Percentiles rank a stretch among this genome's conserved stretches.
These are phyloP conservation scores for Penicillium fimorum DNA, from an alignment of 495 filamentous ascomycete genomes.

Conservation along the genomic window DNA sequence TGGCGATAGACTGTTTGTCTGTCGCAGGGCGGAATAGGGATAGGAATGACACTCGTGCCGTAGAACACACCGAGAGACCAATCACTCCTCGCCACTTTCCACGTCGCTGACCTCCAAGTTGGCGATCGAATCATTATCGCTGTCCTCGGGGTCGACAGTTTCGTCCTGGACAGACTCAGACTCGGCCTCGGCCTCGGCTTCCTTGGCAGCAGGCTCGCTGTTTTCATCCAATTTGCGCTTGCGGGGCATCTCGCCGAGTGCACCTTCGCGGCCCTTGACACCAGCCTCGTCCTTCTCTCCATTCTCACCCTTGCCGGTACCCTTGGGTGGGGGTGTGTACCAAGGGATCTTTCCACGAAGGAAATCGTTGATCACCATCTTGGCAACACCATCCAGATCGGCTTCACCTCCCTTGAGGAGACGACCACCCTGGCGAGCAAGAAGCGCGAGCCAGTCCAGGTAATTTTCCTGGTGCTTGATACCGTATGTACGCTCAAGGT, in stretches of 20 bases:
- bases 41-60: constrained; percentile 10
- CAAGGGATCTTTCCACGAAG: constrained; percentile 92
- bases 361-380: constrained; percentile 95
- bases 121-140: constrained; percentile 41
- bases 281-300: constrained; percentile 50
- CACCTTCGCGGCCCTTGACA: constrained; percentile 56
- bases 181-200: constrained; percentile 25
- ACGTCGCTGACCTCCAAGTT: constrained; percentile 46
- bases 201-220: constrained; percentile 27
- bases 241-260: constrained; percentile 62
- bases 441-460: constrained; percentile 78
- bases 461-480: constrained; percentile 65
- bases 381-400: constrained; percentile 89
- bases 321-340: constrained; percentile 79
- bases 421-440: constrained; percentile 84
- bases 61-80: background rate
- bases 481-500: constrained; percentile 91
- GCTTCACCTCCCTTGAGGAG: constrained; percentile 87
- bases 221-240: constrained; percentile 53
- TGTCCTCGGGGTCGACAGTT: constrained; percentile 41
- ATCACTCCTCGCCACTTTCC: constrained; percentile 46
- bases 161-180: constrained; percentile 32
- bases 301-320: constrained; percentile 51
- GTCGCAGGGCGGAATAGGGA: constrained; percentile 1
- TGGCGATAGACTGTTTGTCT: constrained; percentile 1